phyloP scores from a whole-genome alignment of 1,284 basidiomycete species.

The Takashimella tepidaria region DNA sequence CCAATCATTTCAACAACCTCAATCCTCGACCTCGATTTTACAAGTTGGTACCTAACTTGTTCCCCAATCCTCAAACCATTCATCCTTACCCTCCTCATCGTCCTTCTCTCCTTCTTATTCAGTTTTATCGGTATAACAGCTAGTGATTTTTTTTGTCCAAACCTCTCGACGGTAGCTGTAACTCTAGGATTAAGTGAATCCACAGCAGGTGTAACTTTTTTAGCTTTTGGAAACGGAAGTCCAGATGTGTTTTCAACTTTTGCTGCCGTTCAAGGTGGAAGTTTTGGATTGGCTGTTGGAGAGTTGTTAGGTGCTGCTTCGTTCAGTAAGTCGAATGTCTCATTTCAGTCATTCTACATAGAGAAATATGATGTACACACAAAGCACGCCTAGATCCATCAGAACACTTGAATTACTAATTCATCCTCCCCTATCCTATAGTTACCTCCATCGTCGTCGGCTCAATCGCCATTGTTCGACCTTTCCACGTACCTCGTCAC shows the following conservation, averaged over 20 bases:
- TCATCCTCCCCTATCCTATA: slow-evolving; percentile 9
- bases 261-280: slow-evolving; percentile 78
- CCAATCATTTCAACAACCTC: background rate
- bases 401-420: no score
- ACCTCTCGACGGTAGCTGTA: slow-evolving; percentile 77
- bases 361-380: no score
- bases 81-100: slow-evolving; percentile 28
- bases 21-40: slow-evolving; percentile 25
- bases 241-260: slow-evolving; percentile 94
- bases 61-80: slow-evolving; percentile 25
- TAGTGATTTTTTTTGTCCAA: slow-evolving; percentile 92
- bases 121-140: slow-evolving; percentile 81
- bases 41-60: slow-evolving; percentile 27
- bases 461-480: slow-evolving; percentile 90
- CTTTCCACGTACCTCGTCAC: slow-evolving; percentile 73
- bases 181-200: slow-evolving; percentile 80
- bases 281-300: slow-evolving; percentile 85
- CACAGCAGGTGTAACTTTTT: slow-evolving; percentile 85
- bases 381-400: no score
- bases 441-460: slow-evolving; percentile 93
- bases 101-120: slow-evolving; percentile 54
- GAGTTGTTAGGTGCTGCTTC: slow-evolving; percentile 92
- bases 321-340: no score
- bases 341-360: no score
- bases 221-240: slow-evolving; percentile 89